Evolutionary conservation across 106 monocot genomes (phyloP).

Genomic region (Platanthera guangdongensis): DNA sequence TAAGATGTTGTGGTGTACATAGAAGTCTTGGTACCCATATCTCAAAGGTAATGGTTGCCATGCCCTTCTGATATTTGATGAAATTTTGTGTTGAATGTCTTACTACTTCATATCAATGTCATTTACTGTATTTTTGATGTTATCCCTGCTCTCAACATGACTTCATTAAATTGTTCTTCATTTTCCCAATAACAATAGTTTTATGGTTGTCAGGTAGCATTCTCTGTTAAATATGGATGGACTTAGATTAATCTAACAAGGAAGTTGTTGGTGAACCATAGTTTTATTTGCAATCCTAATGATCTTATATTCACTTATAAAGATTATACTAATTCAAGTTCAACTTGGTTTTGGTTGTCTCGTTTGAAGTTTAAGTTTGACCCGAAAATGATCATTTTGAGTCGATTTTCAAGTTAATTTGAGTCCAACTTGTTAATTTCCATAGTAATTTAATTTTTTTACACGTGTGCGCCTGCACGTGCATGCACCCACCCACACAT

Average conservation of each 20-base stretch:
- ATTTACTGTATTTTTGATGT: not conserved
- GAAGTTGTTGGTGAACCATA: not conserved
- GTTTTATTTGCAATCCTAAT: not conserved
- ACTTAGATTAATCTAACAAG: not conserved
- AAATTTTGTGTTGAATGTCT: not conserved
- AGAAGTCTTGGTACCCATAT: slow-evolving; percentile 22
- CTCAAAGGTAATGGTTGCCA: slow-evolving; percentile 10
- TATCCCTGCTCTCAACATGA: not conserved
- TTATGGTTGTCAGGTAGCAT: not conserved
- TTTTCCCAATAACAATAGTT: not conserved
- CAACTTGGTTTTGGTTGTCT: too few relatives aligned
- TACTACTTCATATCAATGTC: not conserved
- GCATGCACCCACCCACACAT: too few relatives aligned
- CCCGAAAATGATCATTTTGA: too few relatives aligned
- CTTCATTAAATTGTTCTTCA: not conserved
- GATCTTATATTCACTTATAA: not conserved
- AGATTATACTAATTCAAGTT: too few relatives aligned
- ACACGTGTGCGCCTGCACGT: too few relatives aligned
- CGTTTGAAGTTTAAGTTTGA: too few relatives aligned
- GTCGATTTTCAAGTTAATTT: too few relatives aligned
- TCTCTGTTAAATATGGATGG: not conserved
- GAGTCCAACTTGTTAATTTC: too few relatives aligned
- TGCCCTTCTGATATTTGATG: not conserved
- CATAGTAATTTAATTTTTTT: too few relatives aligned
- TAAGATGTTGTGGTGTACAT: slow-evolving; percentile 25